phyloP scores from a whole-genome alignment of 2,329 filamentous ascomycete species.

The Beauveria medogensis region DNA sequence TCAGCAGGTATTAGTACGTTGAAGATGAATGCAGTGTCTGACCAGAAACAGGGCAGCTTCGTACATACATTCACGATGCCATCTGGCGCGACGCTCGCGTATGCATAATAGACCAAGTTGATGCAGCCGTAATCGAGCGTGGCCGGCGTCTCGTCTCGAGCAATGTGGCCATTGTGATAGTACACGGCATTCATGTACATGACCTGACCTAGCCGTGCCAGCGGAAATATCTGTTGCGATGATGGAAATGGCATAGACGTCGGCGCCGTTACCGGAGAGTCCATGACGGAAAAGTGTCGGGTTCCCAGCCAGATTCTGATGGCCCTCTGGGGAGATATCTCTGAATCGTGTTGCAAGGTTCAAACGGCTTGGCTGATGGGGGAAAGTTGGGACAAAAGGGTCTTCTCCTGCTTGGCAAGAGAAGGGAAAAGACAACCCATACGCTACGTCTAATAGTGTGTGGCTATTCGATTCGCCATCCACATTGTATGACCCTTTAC shows the following conservation, averaged over 20 bases:
- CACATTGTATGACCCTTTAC: conserved; percentile 5
- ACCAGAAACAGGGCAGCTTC: no score
- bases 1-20: neutral
- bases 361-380: neutral
- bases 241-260: neutral
- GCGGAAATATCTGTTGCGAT: neutral
- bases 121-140: conserved; percentile 68
- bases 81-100: conserved; percentile 64
- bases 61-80: conserved; percentile 65
- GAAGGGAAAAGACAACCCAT: neutral
- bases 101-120: conserved; percentile 77
- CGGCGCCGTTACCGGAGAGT: neutral
- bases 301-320: neutral
- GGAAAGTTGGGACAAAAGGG: neutral
- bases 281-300: neutral
- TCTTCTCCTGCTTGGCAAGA: neutral
- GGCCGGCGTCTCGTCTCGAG: conserved; percentile 64
- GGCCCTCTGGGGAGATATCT: neutral
- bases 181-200: conserved; percentile 70
- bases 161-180: conserved; percentile 73
- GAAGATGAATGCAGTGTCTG: neutral
- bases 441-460: neutral
- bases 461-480: neutral
- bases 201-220: conserved; percentile 22
- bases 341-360: neutral